Evolutionary conservation across 495 filamentous ascomycete species (phyloP).

Genomic region (Lindgomyces ingoldianus): DNA sequence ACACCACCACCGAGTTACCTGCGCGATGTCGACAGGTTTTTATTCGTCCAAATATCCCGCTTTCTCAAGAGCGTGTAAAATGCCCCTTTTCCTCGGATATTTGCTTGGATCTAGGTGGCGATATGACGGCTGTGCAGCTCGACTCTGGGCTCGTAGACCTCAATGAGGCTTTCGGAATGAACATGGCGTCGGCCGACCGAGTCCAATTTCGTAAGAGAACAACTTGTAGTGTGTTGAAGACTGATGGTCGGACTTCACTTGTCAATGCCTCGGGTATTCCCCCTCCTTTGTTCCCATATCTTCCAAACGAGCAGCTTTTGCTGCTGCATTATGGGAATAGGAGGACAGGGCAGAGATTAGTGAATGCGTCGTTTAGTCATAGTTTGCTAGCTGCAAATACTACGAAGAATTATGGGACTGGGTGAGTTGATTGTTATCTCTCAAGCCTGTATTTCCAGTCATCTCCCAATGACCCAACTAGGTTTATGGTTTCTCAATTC

Average conservation of each 20-base stretch:
- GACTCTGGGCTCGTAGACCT: slow-evolving; percentile 20
- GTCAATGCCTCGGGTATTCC: slow-evolving; percentile 6
- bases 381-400: neutral
- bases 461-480: neutral
- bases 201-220: slow-evolving; percentile 4
- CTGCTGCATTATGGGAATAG: neutral
- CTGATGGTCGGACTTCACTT: neutral
- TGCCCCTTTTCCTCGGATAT: slow-evolving; percentile 7
- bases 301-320: neutral
- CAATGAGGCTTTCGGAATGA: slow-evolving; percentile 11
- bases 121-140: neutral
- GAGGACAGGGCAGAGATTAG: neutral
- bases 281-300: neutral
- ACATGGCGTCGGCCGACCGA: slow-evolving; percentile 2
- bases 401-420: neutral
- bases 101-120: neutral
- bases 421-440: neutral
- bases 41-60: neutral
- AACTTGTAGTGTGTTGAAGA: slow-evolving; percentile 6
- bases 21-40: neutral
- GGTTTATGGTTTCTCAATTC: neutral
- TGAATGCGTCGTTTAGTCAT: slow-evolving; percentile 5
- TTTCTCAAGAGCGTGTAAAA: neutral
- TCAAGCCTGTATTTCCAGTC: neutral
- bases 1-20: neutral